Evolutionary conservation across 2,329 filamentous ascomycete species (phyloP), one percentile per base, ranked within the genome.

Genomic region (Teratosphaeria zuluensis): DNA sequence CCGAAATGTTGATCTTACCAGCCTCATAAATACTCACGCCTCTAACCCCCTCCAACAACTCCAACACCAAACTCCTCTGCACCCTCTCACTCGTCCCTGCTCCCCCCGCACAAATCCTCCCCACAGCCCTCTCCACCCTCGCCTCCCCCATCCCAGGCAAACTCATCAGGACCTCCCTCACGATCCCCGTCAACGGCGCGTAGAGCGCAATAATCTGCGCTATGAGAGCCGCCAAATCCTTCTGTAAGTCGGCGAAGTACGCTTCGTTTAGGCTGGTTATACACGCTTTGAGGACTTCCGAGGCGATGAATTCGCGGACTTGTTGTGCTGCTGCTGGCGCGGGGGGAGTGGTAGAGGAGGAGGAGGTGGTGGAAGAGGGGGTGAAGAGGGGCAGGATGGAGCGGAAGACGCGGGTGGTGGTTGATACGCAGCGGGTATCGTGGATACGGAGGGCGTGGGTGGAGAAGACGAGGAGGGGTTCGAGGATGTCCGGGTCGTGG

Each of bases 171-270:
- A 97, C 82, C 4, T 85, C 77, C 21, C 85, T 80, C 0, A 92
- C 90, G 0, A 88, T 94, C 6, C 79, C 69, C 7, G 87, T 92
- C 33, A 83, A 74, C 0, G 83, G 78, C 12, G 84, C 83, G 70
- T 96, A 96, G 61, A 88, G 82, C 8, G 87, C 81, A 66, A 96
- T 80, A 61, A 97, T 94, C 3, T 86, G 83, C 0, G 92, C 92
- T 62, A 99, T 96, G 42, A 97, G 80, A 24, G 86, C 83, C 0
- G 91, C 92, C 24, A 99, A 81, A 56, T 99, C 92, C 70, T 92
- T 92, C 69, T 99, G 94, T 62, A 95, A 84, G 65, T 99, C 94
- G 35, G 96, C 92, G 73, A 97, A 99, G 73, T 97, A 96, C 0
- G 90, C 87, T 65, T 99, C 94, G 74, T 97, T 89, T 55, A 99